Evolutionary conservation across 768 basidiomycete genomes (phyloP), one percentile per base, ranked within the genome.

Genomic region (Auriscalpium microsporum): DNA sequence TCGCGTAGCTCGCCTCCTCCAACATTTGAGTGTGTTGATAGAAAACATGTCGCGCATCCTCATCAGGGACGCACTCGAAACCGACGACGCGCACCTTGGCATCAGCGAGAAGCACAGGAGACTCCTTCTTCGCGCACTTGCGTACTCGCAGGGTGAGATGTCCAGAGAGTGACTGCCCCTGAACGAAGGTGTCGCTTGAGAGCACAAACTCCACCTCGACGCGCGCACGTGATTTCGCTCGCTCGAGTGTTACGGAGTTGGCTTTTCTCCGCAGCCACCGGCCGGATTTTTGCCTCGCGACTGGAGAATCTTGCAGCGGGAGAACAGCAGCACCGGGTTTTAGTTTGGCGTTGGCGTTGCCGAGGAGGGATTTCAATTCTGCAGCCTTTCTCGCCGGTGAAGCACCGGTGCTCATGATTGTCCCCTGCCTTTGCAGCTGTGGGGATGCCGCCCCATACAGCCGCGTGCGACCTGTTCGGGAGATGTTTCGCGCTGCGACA

Each of bases 1-100:
- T 17, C 48, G 70, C 71, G 45, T 74, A 75, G n/a, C 74, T 75
- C 36, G 80, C 73, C 17, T 72, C 69, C 6, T 80, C 72, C 13
- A 90, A 70, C 23, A 73, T 68, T 9, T 76, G 72, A 8, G 85
- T 82, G 65, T 79, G 80, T 62, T 92, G 90, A 66, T 88, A 94
- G 69, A 96, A 95, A 11, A 86, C 83, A 66, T 88, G 82, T 14
- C 85, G 75, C n/a, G 78, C 74, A 23, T 78, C 74, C 53, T 78
- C 73, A 47, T 76, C 72, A 0, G 78, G 72, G 45, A 82, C 75
- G 45, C 80, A 83, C 71, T 95, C 94, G 66, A 92, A 93, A 4
- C 94, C 92, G 52, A 94, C 77, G 19, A 94, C 75, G 56, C 91
- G 76, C 35, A 94, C 68, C 72, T 92, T 94, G 4, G 83, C 89